Base-by-base conservation (phyloP, 306 rosid genomes). In the Dryas octopetala region DNA sequence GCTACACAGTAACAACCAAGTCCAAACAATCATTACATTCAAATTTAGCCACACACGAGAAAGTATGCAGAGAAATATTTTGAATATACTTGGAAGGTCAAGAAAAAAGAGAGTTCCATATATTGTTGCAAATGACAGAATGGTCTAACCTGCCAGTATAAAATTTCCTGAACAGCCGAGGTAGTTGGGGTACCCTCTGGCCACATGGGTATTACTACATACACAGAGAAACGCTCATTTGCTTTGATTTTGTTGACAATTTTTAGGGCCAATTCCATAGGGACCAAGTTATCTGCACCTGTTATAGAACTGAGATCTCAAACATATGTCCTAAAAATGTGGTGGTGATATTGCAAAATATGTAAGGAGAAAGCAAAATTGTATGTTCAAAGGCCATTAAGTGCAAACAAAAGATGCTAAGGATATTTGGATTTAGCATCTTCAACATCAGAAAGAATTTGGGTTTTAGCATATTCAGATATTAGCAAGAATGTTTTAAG, bases 111-210 rank as follows among this genome's bases (percentile, higher is more conserved):
- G 57, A 67, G 44, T 50, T 46, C 2, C 8, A n/a, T 19, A 49
- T 63, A 47, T 44, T 52, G 54, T 68, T 7, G 66, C 16, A 52
- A 61, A 69, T 14, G 68, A 19, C 43, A 76, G 60, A 71, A 53
- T 49, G 57, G 64, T 58, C 74, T 68, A 12, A 87, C 94, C 91
- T 90, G 96, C 96, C 96, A 90, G 78, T 84, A 90, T 73, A 90
- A 76, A 16, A 88, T 88, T 83, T 90, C 96, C 73, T 90, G 96
- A 80, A 86, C 92, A 46, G 96, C 68, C 5, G 85, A 76, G 77
- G 93, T 83, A 16, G 91, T 78, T 72, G 96, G 92, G 69, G 85
- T 85, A 26, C 96, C 96, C 80, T 90, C 96, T 55, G 96, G 96
- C 92, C 92, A 90, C 96, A 90, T 83, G 63, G 96, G 96, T 79